Base-by-base conservation (phyloP, 345 rosid species). In the Durio zibethinus region DNA sequence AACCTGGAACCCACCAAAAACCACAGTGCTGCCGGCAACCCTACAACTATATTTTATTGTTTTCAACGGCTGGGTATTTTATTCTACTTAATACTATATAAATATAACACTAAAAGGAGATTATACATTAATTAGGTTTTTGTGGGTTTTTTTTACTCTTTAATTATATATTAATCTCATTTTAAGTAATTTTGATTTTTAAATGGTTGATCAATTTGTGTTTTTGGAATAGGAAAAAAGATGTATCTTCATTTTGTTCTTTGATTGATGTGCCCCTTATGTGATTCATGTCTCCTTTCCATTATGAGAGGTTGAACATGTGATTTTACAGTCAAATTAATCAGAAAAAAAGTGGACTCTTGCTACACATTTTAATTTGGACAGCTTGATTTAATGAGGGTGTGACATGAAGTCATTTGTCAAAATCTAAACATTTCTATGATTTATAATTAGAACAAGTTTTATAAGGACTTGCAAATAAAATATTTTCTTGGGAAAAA, bases 1-100 rank as follows among this genome's bases (percentile, higher is more conserved):
- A 3, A 56, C 65, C 76, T 73, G 65, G 76, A 73, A 73, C 9
- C 76, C 42, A 73, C 63, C 64, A 7, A 73, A 54, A 67, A 21
- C 10, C 53, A 42, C 52, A 42, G 2, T 67, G 33, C 10, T 5
- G 35, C 72, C 48, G 35, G 52, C 72, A 21, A 67, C 72, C 53
- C 72, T 42, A 43, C 33, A 67, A 23, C 33, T 43, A 23, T 27
- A 10, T 21, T 66, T 7, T 33, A 10, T 11, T 42, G 27, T 21
- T 66, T 20, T 40, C 21, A 65, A 66, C 72, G 21, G 72, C 48
- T 66, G 20, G 7, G 31, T 38, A 3, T 65, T 40, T 66, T 40
- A 21, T 66, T 40, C 21, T 21, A 4, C 18, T 21, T 25, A 11
- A 21, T n/a, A 8, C 27, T 21, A 54, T n/a, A n/a, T 54, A n/a